Evolutionary conservation across 306 rosid species (phyloP).

Genomic region (Trifolium repens): DNA sequence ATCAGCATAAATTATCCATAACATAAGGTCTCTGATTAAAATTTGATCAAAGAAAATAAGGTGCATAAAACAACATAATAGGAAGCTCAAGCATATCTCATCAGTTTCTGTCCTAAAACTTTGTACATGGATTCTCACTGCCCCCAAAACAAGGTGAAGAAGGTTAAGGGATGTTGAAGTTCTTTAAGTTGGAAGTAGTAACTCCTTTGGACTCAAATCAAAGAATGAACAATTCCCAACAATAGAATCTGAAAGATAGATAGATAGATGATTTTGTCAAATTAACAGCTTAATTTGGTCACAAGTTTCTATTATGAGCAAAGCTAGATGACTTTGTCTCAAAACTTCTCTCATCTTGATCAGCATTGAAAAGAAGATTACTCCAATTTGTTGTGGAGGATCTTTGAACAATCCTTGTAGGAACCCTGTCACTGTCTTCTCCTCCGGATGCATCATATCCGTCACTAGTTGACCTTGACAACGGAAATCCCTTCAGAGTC

Average conservation of each 20-base stretch:
- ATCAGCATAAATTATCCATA: constrained; percentile 34
- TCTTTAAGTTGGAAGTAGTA: constrained; percentile 35
- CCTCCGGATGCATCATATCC: constrained; percentile 99
- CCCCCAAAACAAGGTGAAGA: constrained; percentile 43
- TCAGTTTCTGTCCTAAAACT: constrained; percentile 47
- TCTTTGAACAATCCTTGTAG: constrained; percentile 73
- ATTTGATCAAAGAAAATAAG: constrained; percentile 24
- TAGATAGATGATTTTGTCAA: constrained; percentile 24
- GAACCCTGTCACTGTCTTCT: constrained; percentile 94
- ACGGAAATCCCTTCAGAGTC: constrained; percentile 61
- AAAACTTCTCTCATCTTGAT: constrained; percentile 65
- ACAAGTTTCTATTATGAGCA: constrained; percentile 62
- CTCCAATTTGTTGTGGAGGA: constrained; percentile 74
- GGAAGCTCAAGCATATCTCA: constrained; percentile 45
- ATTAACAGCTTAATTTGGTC: constrained; percentile 51
- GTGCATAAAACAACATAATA: constrained; percentile 33
- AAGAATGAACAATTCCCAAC: constrained; percentile 70
- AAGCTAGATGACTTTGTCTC: constrained; percentile 61
- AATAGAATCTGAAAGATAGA: constrained; percentile 48
- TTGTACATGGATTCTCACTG: constrained; percentile 51
- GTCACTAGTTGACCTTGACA: constrained; percentile 93
- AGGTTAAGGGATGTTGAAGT: constrained; percentile 43
- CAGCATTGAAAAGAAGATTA: constrained; percentile 70
- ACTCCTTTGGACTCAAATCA: constrained; percentile 59
- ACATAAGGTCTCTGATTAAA: constrained; percentile 24